Evolutionary conservation across 2,329 filamentous ascomycete genomes (phyloP), one percentile per base, ranked within the genome.

Genomic region (Alternaria rosae): DNA sequence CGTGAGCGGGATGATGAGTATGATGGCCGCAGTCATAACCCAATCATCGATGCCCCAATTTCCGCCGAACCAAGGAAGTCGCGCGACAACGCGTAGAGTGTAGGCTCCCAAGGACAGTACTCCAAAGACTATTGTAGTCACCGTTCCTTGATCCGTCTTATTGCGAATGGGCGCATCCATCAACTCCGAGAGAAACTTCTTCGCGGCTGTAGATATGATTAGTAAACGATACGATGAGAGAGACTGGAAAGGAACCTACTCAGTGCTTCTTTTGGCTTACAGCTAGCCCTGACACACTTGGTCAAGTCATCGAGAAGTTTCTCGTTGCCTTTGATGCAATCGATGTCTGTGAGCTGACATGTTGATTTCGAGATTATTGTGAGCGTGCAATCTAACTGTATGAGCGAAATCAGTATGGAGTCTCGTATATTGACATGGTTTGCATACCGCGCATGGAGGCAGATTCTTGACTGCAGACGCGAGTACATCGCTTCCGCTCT

Each of bases 21-120:
- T 42, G 50, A 38, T 51, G n/a, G 47, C 28, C 21, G 35, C 47
- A 28, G 59, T 68, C 58, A 82, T 82, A 5, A 71, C 73, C 68
- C 72, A 78, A 56, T 82, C 80, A 64, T 82, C 81, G 57, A 63
- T 65, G 5, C 80, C 80, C 69, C 80, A 76, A 6, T 66, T 68
- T 7, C 80, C 79, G 32, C 78, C 78, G 43, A 72, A 76, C 15
- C 69, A 73, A 5, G 72, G 73, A 4, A 80, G 50, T 4, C 79
- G 75, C 21, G 80, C 77, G 21, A 75, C 30, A 26, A 80, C 70
- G 15, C 81, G 76, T 9, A 81, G 61, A 11, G 76, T 45, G 15
- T 21, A 51, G 20, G 74, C 74, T 0, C 80, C 9, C 3, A 80
- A 26, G 11, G 79, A 79, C 11, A 79, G 32, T 13, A 73, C 69